Evolutionary conservation across 1,139 yeast genomes (phyloP).

Genomic region (Scheffersomyces lignicola): DNA sequence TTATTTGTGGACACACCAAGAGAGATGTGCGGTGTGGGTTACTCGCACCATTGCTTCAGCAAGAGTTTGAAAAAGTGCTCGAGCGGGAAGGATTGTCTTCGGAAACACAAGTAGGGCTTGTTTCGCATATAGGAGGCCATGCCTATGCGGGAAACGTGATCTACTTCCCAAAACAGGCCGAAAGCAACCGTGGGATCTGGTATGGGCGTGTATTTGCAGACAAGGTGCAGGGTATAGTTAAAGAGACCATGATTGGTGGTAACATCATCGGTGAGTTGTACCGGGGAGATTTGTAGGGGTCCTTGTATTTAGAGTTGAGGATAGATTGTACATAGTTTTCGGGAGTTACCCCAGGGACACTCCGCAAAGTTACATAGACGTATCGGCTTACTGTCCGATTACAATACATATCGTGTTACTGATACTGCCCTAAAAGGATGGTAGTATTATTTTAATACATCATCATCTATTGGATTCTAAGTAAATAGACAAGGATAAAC

Average conservation of each 20-base stretch:
- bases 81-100: conserved; percentile 25
- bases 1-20: conserved; percentile 66
- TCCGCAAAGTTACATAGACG: too few species aligned
- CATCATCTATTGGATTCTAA: too few species aligned
- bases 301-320: too few species aligned
- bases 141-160: conserved; percentile 76
- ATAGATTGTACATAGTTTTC: too few species aligned
- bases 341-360: too few species aligned
- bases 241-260: conserved; percentile 49
- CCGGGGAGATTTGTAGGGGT: too few species aligned
- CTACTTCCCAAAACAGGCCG: conserved; percentile 41
- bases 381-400: too few species aligned
- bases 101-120: conserved; percentile 44
- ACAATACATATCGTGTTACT: too few species aligned
- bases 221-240: conserved; percentile 65
- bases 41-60: conserved; percentile 54
- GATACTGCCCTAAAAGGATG: too few species aligned
- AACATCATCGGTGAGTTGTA: conserved; percentile 53
- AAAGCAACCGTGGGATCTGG: conserved; percentile 52
- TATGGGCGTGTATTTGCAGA: conserved; percentile 68
- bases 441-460: too few species aligned
- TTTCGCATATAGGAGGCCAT: conserved; percentile 79
- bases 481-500: too few species aligned
- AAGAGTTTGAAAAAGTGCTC: conserved; percentile 52
- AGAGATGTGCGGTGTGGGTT: conserved; percentile 69